Evolutionary conservation across 2,329 filamentous ascomycete genomes (phyloP), one percentile per base, ranked within the genome.

Genomic region (Xylariales sp.): DNA sequence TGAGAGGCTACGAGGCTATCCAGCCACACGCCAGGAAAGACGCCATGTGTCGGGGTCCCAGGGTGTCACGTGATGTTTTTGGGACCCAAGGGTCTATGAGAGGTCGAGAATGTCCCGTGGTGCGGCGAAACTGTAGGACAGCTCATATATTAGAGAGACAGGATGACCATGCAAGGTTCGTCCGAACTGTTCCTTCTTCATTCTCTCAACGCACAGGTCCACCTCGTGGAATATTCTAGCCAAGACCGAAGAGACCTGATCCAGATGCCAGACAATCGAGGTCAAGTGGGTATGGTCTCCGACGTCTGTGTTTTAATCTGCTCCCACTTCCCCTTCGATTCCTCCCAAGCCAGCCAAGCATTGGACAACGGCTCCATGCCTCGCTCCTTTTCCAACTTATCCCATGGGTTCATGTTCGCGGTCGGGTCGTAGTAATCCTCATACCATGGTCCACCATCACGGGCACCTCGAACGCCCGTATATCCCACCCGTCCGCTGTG

Each of bases 391-490:
- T 83, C 79, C 15, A 83, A 60, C 7, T 56, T 59, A 38, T 71
- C 74, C 86, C 86, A 90, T 0, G 86, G 86, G 56, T 90, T 87
- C 56, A 82, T 72, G 51, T 87, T 78, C 46, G 82, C 86, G 44
- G 70, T 73, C 0, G 77, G 74, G 44, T 86, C 76, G 59, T 88
- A 89, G 59, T 86, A 87, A 25, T 71, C 79, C 28, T 73, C 64
- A 60, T 82, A 86, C 68, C 83, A 86, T 1, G 62, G 63, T 44
- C 65, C 61, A 46, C 70, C 68, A 12, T 34, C n/a, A n/a, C 29
- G 28, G 38, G 59, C 60, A 27, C 70, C 59, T 3, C 66, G 65
- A 21, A 55, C 45, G 32, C 46, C 48, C 10, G 42, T 48, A 33
- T 44, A 41, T 29, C 46, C 46, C 22, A 28, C 41, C 24, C 51